Evolutionary conservation across 2,329 filamentous ascomycete genomes (phyloP).

Genomic region (Teratosphaeria epicoccoides): DNA sequence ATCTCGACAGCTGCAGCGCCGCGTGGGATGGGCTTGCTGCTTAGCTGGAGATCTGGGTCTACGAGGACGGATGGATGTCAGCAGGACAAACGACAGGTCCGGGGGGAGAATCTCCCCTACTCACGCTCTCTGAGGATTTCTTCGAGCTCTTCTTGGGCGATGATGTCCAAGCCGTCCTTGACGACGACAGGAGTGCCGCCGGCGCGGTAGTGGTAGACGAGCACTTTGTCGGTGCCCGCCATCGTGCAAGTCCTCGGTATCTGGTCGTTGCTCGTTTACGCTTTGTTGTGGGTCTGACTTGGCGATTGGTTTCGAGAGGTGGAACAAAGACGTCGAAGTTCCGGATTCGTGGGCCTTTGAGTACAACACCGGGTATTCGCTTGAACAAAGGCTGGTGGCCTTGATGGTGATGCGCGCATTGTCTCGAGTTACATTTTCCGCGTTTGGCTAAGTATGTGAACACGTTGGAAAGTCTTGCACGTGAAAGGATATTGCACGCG

Average conservation of each 20-base stretch:
- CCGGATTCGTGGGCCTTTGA: no score
- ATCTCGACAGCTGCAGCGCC: constrained; percentile 10
- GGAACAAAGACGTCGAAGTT: neutral
- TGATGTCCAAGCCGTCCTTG: constrained; percentile 8
- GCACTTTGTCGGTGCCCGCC: constrained; percentile 9
- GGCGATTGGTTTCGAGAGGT: no score
- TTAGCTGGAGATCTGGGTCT: constrained; percentile 12
- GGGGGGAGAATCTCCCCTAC: neutral
- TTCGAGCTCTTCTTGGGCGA: constrained; percentile 7
- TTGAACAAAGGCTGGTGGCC: neutral
- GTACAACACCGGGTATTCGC: no score
- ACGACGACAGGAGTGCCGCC: constrained; percentile 9
- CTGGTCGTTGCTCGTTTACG: neutral
- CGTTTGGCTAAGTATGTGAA: no score
- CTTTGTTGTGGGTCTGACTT: neutral
- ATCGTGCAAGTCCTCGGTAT: neutral
- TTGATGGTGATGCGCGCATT: neutral
- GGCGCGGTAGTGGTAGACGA: constrained; percentile 17
- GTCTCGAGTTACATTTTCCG: neutral
- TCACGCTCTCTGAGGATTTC: constrained; percentile 7
- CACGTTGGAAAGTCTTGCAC: neutral
- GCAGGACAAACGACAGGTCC: no score
- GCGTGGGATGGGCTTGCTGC: constrained; percentile 9
- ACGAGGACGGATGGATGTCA: neutral
- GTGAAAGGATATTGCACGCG: no score